Base-by-base conservation (phyloP, 768 basidiomycete genomes). In the Tricholoma matsutake region DNA sequence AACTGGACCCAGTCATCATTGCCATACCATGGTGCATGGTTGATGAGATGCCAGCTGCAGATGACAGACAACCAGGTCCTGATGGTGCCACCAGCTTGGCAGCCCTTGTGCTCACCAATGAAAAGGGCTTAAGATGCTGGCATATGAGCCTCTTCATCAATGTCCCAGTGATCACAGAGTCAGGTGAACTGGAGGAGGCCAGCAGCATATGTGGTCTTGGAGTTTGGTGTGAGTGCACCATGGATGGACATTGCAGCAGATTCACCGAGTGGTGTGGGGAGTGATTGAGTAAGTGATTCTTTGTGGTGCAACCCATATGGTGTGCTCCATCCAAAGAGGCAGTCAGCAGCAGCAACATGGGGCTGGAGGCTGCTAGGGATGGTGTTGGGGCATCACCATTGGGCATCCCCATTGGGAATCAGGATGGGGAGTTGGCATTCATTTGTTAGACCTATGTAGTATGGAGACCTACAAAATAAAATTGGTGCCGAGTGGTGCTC, bases 171-270 rank as follows among this genome's bases (percentile, higher is more conserved):
- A 45, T 77, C 68, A 16, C 75, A 76, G 52, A 71, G 75, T 41
- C 75, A 69, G 0, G 63, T 69, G 55, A 71, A 76, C 0, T 63
- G 62, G 0, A 75, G 64, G 0, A 74, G 61, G 2, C 73, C 73
- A 0, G 72, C 70, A 3, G 68, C 71, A 52, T 75, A 75, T 9
- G 62, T 61, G 39, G 10, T 59, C 25, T 1, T 59, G 32, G 62
- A 2, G 64, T 71, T 56, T 0, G 22, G 25, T 14, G 22, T 5
- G 29, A 28, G 31, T 1, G 31, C 31, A 1, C 51, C 22, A 32
- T 20, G 31, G 31, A 32, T 28, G 3, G 22, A 25, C 3, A 25
- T 1, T 3, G 22, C 22, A 14, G 49, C 49, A 1, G 49, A 25
- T 22, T 52, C 22, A 22, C 6, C 22, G 6, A 52, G 49, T 25